These are phyloP conservation scores for Anisodus acutangulus DNA, from an alignment of 257 asterid genomes.

Conservation along the genomic window DNA sequence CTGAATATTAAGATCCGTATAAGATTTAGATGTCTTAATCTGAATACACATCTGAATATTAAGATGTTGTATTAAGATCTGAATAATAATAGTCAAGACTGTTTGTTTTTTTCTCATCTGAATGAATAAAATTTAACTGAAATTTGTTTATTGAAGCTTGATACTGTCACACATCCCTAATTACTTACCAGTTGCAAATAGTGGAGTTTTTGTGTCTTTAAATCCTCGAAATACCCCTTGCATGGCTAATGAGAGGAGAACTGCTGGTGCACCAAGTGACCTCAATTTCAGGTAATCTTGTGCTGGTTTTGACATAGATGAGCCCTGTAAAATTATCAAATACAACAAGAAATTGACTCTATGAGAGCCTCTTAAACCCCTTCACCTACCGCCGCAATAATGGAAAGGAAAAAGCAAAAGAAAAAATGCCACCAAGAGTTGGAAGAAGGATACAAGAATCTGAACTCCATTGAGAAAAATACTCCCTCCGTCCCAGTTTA, in stretches of 20 bases:
- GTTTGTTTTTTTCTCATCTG: too few relatives aligned
- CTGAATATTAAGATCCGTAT: too few relatives aligned
- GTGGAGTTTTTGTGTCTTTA: constrained; percentile 78
- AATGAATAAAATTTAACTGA: background rate
- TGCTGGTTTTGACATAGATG: constrained; percentile 65
- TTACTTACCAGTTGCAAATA: constrained; percentile 65
- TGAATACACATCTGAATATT: too few relatives aligned
- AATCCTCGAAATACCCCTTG: constrained; percentile 85
- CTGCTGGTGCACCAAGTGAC: constrained; percentile 83
- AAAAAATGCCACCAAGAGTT: background rate
- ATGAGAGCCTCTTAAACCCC: background rate
- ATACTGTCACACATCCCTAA: background rate
- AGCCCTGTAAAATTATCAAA: constrained; percentile 44
- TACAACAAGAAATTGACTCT: background rate
- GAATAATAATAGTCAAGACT: too few relatives aligned
- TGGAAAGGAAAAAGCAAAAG: background rate
- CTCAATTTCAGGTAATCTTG: constrained; percentile 62
- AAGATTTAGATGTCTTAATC: too few relatives aligned
- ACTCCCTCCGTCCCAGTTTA: background rate
- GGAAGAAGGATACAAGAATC: constrained; percentile 3
- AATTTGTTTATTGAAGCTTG: background rate
- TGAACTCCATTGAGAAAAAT: background rate
- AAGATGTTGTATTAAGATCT: too few relatives aligned
- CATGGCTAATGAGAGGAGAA: constrained; percentile 76
- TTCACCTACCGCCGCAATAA: background rate